phyloP scores from a whole-genome alignment of 192 early-diverging fungal species.

The Rhizophagus clarus region DNA sequence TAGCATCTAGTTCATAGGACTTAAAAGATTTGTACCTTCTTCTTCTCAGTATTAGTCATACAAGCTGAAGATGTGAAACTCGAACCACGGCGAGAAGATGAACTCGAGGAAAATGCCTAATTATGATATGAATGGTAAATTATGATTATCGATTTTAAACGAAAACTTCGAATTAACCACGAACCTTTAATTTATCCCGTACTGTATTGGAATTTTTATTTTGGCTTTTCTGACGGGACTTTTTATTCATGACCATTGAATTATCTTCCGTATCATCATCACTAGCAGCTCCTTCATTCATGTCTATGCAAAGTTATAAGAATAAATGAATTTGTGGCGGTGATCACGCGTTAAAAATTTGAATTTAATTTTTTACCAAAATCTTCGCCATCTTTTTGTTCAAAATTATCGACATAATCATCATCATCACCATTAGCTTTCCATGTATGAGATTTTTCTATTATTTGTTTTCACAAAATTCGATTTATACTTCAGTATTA shows the following conservation, averaged over 20 bases:
- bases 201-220: background rate
- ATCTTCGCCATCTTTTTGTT: background rate
- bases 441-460: background rate
- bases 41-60: constrained; percentile 19
- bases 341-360: background rate
- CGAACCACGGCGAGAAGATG: background rate
- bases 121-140: background rate
- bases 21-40: constrained; percentile 9
- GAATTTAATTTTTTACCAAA: background rate
- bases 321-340: background rate
- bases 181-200: background rate
- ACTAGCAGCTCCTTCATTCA: background rate
- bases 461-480: background rate
- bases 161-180: background rate
- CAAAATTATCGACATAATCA: background rate
- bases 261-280: background rate
- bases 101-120: constrained; percentile 22
- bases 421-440: constrained; percentile 11
- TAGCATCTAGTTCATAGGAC: background rate
- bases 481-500: background rate
- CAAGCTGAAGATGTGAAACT: background rate
- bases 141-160: background rate
- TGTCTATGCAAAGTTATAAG: background rate
- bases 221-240: background rate
- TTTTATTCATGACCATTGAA: background rate